These are phyloP conservation scores for Rutstroemia sydowiana DNA, from an alignment of 2,329 filamentous ascomycete species.

Conservation along the genomic window DNA sequence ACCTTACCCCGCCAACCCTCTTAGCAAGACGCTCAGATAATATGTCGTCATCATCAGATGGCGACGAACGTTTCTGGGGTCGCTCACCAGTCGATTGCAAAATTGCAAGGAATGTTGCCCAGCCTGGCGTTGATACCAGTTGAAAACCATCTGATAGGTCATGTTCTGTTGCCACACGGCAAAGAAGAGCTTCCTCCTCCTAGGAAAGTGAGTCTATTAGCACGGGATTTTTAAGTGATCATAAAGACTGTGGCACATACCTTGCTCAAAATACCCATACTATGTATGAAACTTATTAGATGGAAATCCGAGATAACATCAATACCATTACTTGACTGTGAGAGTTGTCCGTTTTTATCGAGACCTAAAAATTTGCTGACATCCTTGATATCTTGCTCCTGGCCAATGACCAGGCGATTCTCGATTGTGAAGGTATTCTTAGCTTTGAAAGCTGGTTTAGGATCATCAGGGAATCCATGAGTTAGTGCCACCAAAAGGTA, in stretches of 20 bases:
- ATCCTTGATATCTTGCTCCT: conserved; percentile 70
- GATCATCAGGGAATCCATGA: conserved; percentile 82
- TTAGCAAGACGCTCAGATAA: conserved; percentile 47
- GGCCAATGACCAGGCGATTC: conserved; percentile 80
- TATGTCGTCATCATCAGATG: conserved; percentile 27
- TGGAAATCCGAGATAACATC: conserved; percentile 86
- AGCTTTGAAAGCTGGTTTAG: conserved; percentile 68
- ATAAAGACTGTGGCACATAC: too few relatives aligned
- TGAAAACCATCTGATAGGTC: conserved; percentile 76
- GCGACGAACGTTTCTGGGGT: conserved; percentile 65
- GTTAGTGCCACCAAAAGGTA: conserved; percentile 94
- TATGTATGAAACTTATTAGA: conserved; percentile 77
- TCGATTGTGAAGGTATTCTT: conserved; percentile 72
- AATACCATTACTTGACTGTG: conserved; percentile 54
- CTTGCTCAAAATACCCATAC: conserved; percentile 75
- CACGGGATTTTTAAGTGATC: background rate
- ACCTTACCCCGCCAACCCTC: conserved; percentile 57
- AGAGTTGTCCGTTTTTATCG: conserved; percentile 45
- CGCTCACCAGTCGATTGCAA: conserved; percentile 96
- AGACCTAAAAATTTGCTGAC: conserved; percentile 60
- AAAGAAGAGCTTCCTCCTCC: conserved; percentile 85
- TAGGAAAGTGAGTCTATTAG: conserved; percentile 34
- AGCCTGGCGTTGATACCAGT: conserved; percentile 79
- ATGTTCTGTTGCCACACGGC: conserved; percentile 73
- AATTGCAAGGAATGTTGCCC: conserved; percentile 89